A percentile compares a stretch with the other conserved stretches of the same genome.
phyloP scores from a whole-genome alignment of 2,329 filamentous ascomycete genomes.

The Phoma herbarum region DNA sequence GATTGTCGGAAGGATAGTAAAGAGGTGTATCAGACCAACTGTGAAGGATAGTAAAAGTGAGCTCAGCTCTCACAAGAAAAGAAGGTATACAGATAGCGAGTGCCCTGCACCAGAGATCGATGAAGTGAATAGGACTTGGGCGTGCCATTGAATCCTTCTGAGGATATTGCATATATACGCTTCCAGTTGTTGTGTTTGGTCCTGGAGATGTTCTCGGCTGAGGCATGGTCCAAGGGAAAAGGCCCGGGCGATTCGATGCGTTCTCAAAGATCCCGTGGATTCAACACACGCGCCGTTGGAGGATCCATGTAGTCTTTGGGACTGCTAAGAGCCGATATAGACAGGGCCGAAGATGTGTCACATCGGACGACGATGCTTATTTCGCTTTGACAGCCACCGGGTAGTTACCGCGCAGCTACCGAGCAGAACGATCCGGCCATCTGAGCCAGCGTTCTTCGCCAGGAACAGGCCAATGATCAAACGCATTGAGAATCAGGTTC shows the following conservation, averaged over 20 bases:
- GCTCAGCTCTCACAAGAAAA: constrained; percentile 48
- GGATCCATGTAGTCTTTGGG: constrained; percentile 38
- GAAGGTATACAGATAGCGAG: constrained; percentile 36
- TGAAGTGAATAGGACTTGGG: constrained; percentile 29
- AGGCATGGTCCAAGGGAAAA: constrained; percentile 23
- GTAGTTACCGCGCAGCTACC: constrained; percentile 8
- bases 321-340: constrained; percentile 29
- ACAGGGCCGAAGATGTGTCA: constrained; percentile 41
- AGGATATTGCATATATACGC: constrained; percentile 36
- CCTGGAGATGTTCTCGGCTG: constrained; percentile 21
- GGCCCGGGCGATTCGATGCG: constrained; percentile 26
- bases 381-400: constrained; percentile 26
- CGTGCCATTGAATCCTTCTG: constrained; percentile 25
- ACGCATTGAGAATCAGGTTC: constrained; percentile 36
- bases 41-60: constrained; percentile 33
- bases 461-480: constrained; percentile 45
- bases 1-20: constrained; percentile 24
- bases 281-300: constrained; percentile 49
- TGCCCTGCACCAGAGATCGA: constrained; percentile 44
- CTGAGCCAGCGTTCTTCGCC: constrained; percentile 29
- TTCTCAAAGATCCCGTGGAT: constrained; percentile 41
- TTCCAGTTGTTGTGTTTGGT: constrained; percentile 11
- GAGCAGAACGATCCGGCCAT: constrained; percentile 27
- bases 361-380: constrained; percentile 32
- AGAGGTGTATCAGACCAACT: constrained; percentile 37